Evolutionary conservation across 2,329 filamentous ascomycete genomes (phyloP), one percentile per base, ranked within the genome.

Genomic region (Penicillium sp.): DNA sequence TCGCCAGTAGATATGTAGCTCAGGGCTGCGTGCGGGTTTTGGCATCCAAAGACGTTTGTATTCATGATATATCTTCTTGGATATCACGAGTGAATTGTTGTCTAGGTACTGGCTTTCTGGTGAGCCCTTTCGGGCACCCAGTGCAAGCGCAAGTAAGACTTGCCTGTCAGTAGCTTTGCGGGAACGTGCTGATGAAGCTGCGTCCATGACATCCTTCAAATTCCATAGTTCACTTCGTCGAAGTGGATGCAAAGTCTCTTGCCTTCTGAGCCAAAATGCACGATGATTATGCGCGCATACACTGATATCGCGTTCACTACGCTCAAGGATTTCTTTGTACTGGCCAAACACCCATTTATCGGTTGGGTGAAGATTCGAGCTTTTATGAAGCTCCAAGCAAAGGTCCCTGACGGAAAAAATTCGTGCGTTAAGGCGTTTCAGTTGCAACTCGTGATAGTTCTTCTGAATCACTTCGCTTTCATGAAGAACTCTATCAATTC

Each of bases 1-100:
- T 25, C 63, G 65, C 69, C 66, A 71, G 55, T 65, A 55, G 31
- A 64, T 64, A 55, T 63, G 49, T 8, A 59, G n/a, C 23, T 53
- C n/a, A n/a, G 55, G 33, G 16, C 45, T 56, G 29, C 48, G 39
- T 19, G 39, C 25, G 1, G 50, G 45, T 13, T 47, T 50, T 9
- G 23, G 44, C n/a, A 41, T 60, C 57, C 55, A 59, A 43, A 38
- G 55, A 6, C 31, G 34, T 21, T 48, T 40, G 50, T 64, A 66
- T 29, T 33, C 11, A 13, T 34, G 19, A 34, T 25, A 5, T 15
- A 31, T 45, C 33, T 33, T 51, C 11, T 19, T 25, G 13, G 31
- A 43, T 44, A 36, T 23, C 6, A 45, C 4, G 23, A 31, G 45
- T 5, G 21, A 5, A 15, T 6, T 43, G 11, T 33, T 25, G 15